Base-by-base conservation (phyloP, 805 yeast genomes). In the Pichia ethanolica region DNA sequence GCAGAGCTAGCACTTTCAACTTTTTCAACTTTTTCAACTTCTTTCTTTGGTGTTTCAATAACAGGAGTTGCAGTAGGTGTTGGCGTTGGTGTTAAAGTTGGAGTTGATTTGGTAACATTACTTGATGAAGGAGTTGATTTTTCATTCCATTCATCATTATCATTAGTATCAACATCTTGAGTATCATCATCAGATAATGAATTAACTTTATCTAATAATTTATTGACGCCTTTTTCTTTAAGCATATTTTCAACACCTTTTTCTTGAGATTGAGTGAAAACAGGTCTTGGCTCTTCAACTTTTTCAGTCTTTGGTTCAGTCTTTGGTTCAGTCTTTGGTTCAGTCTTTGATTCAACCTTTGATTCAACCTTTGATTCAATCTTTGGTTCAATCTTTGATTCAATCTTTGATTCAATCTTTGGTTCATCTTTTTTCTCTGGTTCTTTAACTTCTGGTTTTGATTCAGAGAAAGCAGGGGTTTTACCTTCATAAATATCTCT, bases 401-500 rank as follows among this genome's bases (percentile, higher is more conserved):
- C 44, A 9, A 42, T 13, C 7, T 33, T 20, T 7, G 32, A 6
- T 5, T 14, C 44, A 5, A 28, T 11, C 5, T 30, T n/a, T 25
- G 36, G 1, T 33, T 32, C 50, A 32, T 35, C 27, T 14, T 35
- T 45, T 37, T 51, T 33, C n/a, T 42, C 51, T 33, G 20, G 20
- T 20, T 39, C 45, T 14, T 45, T 39, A 25, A 27, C 28, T 14
- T 34, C 28, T 50, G 53, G 7, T 66, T 74, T 64, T 3, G 78
- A 66, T 45, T 70, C 71, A 41, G 64, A 68, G 38, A 76, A 67
- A 25, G 71, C 63, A 35, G 88, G 81, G 13, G 82, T 75, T 35
- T 73, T 64, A 26, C 95, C 95, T n/a, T 89, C 91, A 64, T 78
- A 91, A 14, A 90, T 57, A 10, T 86, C 79, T 63, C 77, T 83